Evolutionary conservation across 2,329 filamentous ascomycete genomes (phyloP).

Genomic region (Phyllosticta citribraziliensis): DNA sequence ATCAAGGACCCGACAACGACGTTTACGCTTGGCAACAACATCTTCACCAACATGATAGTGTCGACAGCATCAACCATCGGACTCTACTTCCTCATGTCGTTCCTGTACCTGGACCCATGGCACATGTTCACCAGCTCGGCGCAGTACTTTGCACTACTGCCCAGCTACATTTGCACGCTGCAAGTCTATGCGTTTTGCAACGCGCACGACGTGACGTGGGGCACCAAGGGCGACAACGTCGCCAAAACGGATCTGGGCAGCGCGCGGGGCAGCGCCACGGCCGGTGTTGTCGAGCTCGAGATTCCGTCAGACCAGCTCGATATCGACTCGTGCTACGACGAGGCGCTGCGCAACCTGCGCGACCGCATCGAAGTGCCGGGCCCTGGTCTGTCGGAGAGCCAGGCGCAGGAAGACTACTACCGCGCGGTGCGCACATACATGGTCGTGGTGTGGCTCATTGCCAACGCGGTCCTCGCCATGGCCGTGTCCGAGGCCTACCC

Average conservation of each 20-base stretch:
- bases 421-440: conserved; percentile 95
- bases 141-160: conserved; percentile 89
- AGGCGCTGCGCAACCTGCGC: conserved; percentile 88
- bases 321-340: conserved; percentile 95
- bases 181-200: conserved; percentile 99
- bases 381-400: conserved; percentile 55
- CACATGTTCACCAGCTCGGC: conserved; percentile 91
- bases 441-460: conserved; percentile 88
- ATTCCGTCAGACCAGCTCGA: conserved; percentile 98
- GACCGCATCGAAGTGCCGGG: conserved; percentile 76
- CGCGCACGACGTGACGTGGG: conserved; percentile 97
- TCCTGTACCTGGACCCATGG: conserved; percentile 96
- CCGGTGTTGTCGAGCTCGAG: conserved; percentile 67
- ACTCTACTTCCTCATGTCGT: conserved; percentile 91
- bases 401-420: conserved; percentile 98
- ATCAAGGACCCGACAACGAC: conserved; percentile 45
- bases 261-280: conserved; percentile 62
- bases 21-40: conserved; percentile 65
- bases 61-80: conserved; percentile 82
- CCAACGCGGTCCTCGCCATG: conserved; percentile 91
- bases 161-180: conserved; percentile 89
- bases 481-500: conserved; percentile 78
- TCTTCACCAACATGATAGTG: conserved; percentile 92
- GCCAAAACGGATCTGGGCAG: conserved; percentile 85
- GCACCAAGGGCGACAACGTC: conserved; percentile 96